Base-by-base conservation (phyloP, 1,139 yeast genomes). In the Magnusiomyces paraingens region DNA sequence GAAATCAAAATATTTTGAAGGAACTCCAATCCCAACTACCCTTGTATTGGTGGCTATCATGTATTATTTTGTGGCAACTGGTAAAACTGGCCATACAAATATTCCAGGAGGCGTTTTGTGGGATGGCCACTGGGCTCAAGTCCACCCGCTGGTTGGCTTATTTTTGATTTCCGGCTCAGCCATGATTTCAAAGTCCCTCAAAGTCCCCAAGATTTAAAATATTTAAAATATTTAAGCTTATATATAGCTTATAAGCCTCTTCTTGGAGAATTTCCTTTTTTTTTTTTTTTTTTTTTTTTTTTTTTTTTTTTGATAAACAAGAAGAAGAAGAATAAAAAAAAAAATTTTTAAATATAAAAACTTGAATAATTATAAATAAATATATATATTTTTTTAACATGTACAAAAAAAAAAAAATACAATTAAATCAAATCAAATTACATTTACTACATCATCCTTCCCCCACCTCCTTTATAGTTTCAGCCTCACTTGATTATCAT, bases 21-120 rank as follows among this genome's bases (percentile, higher is more conserved):
- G 99, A 11, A 80, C 93, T 52, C 99, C 99, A 15, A 89, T 93
- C 63, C 99, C 99, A 55, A 83, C 95, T 3, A 85, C 95, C 50
- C 76, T 93, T 62, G 73, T 79, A 52, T 78, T 93, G 69, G 96
- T 93, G 26, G 76, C 74, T 2, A 66, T 81, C 51, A 84, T 91
- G 88, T 88, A 90, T 26, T 73, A 71, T 57, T 66, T 70, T 61
- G 77, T 83, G 58, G 86, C 83, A 26, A 67, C 70, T 39, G 73
- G 69, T 46, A 52, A 58, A 72, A 74, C 63, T 65, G 78, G 68
- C 69, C 78, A 59, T 11, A 8, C 4, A 4, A 49, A 58, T 26
- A 72, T 93, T 57, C 95, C 96, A 2, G 80, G 83, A 26, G 95
- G 96, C 1, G 61, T 77, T 20, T 57, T 74, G 47, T 49, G 56